Conservation (phyloP, 179 eudicot genomes). For the Monotropa hypopitys region DNA sequence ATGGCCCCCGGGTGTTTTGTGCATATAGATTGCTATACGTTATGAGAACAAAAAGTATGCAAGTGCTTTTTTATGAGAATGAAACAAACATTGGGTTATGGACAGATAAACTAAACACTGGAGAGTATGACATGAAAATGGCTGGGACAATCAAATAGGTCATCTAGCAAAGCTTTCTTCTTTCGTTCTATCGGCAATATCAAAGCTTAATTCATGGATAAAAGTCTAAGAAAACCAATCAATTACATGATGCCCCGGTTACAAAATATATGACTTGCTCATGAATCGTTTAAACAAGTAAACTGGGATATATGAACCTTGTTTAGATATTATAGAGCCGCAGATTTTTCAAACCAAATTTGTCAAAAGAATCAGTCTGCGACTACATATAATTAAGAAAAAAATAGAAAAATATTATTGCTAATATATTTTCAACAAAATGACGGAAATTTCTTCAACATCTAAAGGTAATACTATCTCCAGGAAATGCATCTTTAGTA, state of each 20-base stretch:
- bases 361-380: neutral
- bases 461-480: neutral
- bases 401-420: neutral
- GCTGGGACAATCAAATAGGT: neutral
- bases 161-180: neutral
- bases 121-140: neutral
- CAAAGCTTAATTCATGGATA: slow-evolving; percentile 1
- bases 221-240: neutral
- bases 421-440: neutral
- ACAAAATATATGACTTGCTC: neutral
- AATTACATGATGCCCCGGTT: neutral
- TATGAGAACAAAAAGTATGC: too few relatives aligned
- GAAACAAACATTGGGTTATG: too few relatives aligned
- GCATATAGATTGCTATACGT: neutral
- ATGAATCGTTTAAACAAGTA: neutral
- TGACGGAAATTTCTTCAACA: neutral
- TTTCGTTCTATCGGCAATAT: neutral
- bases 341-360: neutral
- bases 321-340: neutral
- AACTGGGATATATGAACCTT: neutral
- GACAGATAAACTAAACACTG: too few relatives aligned
- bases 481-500: neutral
- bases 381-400: neutral
- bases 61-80: too few relatives aligned
- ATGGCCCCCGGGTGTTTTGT: neutral